Conservation (phyloP, 2,329 filamentous ascomycete genomes). For the Pseudocercospora vitis region DNA sequence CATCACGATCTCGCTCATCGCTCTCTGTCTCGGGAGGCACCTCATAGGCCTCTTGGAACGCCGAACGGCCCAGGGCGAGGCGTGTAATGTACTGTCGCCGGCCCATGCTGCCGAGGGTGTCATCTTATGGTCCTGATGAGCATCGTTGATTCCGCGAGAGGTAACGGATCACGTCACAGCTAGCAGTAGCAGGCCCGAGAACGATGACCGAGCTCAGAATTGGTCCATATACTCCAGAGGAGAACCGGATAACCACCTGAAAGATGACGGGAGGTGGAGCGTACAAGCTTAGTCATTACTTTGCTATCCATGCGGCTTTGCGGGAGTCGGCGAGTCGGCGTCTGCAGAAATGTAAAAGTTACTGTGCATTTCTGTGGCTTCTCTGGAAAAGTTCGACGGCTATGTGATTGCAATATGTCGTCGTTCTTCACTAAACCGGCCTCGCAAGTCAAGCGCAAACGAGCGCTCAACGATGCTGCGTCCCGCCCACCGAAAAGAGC, state of each 20-base stretch:
- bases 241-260: too few relatives aligned
- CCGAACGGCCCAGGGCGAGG: constrained; percentile 41
- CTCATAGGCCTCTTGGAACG: constrained; percentile 45
- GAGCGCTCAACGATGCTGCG: constrained; percentile 56
- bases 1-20: neutral
- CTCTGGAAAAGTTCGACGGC: neutral
- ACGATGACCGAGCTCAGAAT: too few relatives aligned
- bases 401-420: constrained; percentile 62
- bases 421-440: constrained; percentile 93
- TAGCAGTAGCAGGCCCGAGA: too few relatives aligned
- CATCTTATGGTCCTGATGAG: neutral
- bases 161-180: neutral
- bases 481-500: constrained; percentile 49
- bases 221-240: too few relatives aligned
- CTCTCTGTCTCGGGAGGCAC: neutral
- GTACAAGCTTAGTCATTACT: neutral
- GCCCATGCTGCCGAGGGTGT: constrained; percentile 30
- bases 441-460: constrained; percentile 80
- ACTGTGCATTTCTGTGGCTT: neutral
- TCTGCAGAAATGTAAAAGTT: constrained; percentile 5
- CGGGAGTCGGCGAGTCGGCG: neutral
- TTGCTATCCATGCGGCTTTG: neutral
- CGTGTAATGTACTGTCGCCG: constrained; percentile 34
- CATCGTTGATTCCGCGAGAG: neutral
- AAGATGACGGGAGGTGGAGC: neutral